Percentiles rank a stretch among this genome's conserved stretches.
These are phyloP conservation scores for Rhodosporidiobolus sp. DNA, from an alignment of 768 basidiomycete species.

Conservation along the genomic window DNA sequence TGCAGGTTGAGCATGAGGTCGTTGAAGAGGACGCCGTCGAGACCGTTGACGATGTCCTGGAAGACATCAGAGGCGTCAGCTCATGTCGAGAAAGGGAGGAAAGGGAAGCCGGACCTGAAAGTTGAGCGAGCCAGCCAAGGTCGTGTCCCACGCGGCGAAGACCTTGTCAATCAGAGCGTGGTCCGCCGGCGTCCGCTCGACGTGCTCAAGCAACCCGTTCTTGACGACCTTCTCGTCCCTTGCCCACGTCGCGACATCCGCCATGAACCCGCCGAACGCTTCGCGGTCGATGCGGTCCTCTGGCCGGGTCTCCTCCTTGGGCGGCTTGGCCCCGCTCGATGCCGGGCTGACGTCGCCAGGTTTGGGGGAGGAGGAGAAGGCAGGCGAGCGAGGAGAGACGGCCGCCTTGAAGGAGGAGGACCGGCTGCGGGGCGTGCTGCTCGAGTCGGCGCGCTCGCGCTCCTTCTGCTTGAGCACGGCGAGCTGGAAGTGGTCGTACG, in stretches of 20 bases:
- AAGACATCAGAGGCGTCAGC: not conserved
- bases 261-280: constrained; percentile 85
- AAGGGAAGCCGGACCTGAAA: constrained; percentile 64
- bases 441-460: not conserved
- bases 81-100: not conserved
- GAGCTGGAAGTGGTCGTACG: constrained; percentile 68
- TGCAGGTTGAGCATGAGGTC: constrained; percentile 98
- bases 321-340: constrained; percentile 24
- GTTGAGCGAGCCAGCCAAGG: constrained; percentile 75
- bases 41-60: constrained; percentile 81
- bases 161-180: constrained; percentile 91
- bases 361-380: not conserved
- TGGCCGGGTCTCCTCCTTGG: constrained; percentile 64
- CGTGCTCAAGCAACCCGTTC: constrained; percentile 88
- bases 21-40: constrained; percentile 89
- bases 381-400: not conserved
- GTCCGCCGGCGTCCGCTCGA: constrained; percentile 86
- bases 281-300: constrained; percentile 82
- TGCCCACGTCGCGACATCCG: constrained; percentile 93
- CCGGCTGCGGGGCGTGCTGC: constrained; percentile 17
- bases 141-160: constrained; percentile 91
- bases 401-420: constrained; percentile 11
- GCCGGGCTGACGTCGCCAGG: constrained; percentile 24
- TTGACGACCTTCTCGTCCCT: constrained; percentile 79
- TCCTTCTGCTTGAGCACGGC: constrained; percentile 39